phyloP scores from a whole-genome alignment of 345 rosid species.

The Diplotaxis tenuifolia region DNA sequence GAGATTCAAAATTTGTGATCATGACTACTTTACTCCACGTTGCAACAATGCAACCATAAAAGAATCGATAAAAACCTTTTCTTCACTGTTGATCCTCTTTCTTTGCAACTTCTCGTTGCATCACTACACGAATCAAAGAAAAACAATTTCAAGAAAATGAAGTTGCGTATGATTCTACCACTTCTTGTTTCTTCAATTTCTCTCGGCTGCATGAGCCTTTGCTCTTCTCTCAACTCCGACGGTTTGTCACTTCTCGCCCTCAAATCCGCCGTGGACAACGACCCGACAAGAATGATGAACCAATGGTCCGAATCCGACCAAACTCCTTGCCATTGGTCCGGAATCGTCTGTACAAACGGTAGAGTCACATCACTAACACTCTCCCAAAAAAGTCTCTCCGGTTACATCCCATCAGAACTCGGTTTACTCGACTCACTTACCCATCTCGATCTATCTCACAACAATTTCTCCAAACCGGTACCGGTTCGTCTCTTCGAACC shows the following conservation, averaged over 20 bases:
- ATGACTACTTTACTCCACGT: constrained; percentile 29
- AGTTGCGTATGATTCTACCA: not conserved
- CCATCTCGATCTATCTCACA: constrained; percentile 81
- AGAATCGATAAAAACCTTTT: constrained; percentile 13
- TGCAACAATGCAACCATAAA: constrained; percentile 23
- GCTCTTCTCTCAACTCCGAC: constrained; percentile 65
- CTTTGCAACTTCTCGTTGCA: constrained; percentile 37
- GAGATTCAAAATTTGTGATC: constrained; percentile 23
- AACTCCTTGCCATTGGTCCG: constrained; percentile 85
- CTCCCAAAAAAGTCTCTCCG: constrained; percentile 72
- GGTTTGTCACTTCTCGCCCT: constrained; percentile 86
- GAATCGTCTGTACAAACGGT: constrained; percentile 78
- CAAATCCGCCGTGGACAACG: constrained; percentile 73
- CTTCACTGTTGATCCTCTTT: constrained; percentile 17
- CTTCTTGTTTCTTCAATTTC: constrained; percentile 13
- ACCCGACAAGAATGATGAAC: constrained; percentile 45
- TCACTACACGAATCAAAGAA: not conserved
- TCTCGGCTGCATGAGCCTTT: constrained; percentile 15
- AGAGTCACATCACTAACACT: constrained; percentile 71
- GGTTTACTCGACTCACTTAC: constrained; percentile 75
- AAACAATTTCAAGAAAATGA: constrained; percentile 12
- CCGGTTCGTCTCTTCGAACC: constrained; percentile 55
- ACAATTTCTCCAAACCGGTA: constrained; percentile 68
- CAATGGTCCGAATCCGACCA: constrained; percentile 80
- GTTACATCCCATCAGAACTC: constrained; percentile 68